Conservation (phyloP, 768 basidiomycete genomes). For the Lactarius deliciosus region DNA sequence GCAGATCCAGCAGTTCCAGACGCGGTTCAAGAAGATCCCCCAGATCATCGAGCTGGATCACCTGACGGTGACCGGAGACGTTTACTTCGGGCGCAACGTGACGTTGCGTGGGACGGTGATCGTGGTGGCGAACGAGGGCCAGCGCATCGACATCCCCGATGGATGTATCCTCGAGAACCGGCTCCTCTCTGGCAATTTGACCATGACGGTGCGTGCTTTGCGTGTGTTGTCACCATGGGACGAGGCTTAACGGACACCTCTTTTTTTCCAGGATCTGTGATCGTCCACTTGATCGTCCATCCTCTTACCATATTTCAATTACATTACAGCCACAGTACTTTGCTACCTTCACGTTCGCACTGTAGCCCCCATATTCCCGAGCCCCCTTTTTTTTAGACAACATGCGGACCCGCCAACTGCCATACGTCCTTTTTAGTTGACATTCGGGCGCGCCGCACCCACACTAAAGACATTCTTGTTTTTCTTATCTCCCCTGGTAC, state of each 20-base stretch:
- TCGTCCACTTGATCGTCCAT: background rate
- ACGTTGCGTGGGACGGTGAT: constrained; percentile 90
- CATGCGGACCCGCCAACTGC: background rate
- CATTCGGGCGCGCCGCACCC: background rate
- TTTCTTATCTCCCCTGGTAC: constrained; percentile 1
- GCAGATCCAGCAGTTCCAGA: constrained; percentile 85
- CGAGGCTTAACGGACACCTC: background rate
- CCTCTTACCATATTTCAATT: background rate
- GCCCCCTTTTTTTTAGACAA: background rate
- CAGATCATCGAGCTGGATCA: constrained; percentile 90
- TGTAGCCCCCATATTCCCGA: background rate
- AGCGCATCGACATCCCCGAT: constrained; percentile 73
- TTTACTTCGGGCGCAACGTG: constrained; percentile 85
- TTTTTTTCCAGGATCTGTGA: constrained; percentile 19
- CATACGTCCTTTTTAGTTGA: background rate
- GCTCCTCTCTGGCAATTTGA: constrained; percentile 80
- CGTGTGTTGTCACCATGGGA: background rate
- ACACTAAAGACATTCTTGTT: background rate
- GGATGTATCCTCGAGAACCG: constrained; percentile 71
- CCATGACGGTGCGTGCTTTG: constrained; percentile 57
- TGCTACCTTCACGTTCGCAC: background rate
- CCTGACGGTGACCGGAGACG: constrained; percentile 89
- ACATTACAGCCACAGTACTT: background rate
- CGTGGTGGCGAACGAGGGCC: constrained; percentile 75
- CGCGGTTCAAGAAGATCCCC: constrained; percentile 93